Evolutionary conservation across 257 asterid species (phyloP), one percentile per base, ranked within the genome.

Genomic region (Fraxinus pennsylvanica): DNA sequence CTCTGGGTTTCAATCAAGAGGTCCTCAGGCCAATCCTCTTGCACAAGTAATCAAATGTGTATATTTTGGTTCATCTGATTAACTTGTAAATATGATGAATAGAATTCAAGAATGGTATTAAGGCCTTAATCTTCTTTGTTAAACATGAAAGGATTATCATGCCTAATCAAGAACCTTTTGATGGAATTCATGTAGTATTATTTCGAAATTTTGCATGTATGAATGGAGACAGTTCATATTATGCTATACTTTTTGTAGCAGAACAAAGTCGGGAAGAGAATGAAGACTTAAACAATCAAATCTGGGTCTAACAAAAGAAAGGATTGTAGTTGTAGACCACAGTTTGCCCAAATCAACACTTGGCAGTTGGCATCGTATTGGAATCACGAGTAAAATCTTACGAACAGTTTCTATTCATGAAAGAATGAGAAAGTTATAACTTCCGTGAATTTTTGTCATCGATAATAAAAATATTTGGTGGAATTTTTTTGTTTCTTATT

Each of bases 11-110:
- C 97, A 89, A 69, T 92, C 98, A 41, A 84, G 99, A 88, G 99
- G 99, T 74, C 96, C 86, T 67, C 99, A 95, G 87, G 97, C 98
- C 6, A 95, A 95, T 79, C 99, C 99, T 83, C 91, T 95, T 57
- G 97, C 96, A 71, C 98, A 95, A 85, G 99, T 95, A 89, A 63
- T 63, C 35, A 63, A 25, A 63, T 27, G 1, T 63, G 3, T 25
- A 25, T 59, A 21, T 19, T 78, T 30, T 72, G 36, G 74, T 81
- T 68, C 74, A 50, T 74, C 71, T 33, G 30, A 61, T 73, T n/a
- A 67, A 9, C 25, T 59, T 63, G 9, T 29, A 65, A 32, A 32
- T 65, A 35, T 35, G 52, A 19, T 33, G 50, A 57, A 54, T 54
- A 17, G 65, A 54, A 19, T 3, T 27, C 33, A 3, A 22, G n/a